Conservation (phyloP, 257 asterid species). For the Lantana camara region DNA sequence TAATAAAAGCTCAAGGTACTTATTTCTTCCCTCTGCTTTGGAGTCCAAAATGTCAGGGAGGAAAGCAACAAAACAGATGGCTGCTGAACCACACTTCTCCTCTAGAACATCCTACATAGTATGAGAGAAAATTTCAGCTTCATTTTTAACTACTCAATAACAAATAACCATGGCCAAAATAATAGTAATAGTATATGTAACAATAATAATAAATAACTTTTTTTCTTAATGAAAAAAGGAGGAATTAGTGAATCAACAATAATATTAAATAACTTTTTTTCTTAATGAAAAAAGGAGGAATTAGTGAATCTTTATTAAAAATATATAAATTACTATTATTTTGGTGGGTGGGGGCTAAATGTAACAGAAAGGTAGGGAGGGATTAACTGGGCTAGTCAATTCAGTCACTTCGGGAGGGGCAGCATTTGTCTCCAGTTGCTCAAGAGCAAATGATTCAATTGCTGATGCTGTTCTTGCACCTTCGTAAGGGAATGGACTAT, state of each 20-base stretch:
- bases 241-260: too few species aligned
- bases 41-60: constrained; percentile 96
- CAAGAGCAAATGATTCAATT: constrained; percentile 85
- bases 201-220: too few species aligned
- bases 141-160: not conserved
- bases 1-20: constrained; percentile 64
- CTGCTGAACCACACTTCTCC: constrained; percentile 91
- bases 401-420: constrained; percentile 95
- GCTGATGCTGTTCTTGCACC: constrained; percentile 93
- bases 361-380: not conserved
- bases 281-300: too few species aligned
- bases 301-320: too few species aligned
- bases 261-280: too few species aligned
- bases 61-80: constrained; percentile 87
- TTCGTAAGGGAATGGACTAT: constrained; percentile 75
- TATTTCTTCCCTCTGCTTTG: constrained; percentile 89
- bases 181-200: too few species aligned
- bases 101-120: constrained; percentile 71
- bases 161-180: not conserved
- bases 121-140: constrained; percentile 22
- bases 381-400: constrained; percentile 76
- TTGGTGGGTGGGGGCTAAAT: not conserved
- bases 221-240: too few species aligned
- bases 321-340: not conserved
- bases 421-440: constrained; percentile 81